Percentiles rank a stretch among this genome's conserved stretches.
Evolutionary conservation across 164 flowering plant species (phyloP).

Genomic region (Aristolochia fimbriata): DNA sequence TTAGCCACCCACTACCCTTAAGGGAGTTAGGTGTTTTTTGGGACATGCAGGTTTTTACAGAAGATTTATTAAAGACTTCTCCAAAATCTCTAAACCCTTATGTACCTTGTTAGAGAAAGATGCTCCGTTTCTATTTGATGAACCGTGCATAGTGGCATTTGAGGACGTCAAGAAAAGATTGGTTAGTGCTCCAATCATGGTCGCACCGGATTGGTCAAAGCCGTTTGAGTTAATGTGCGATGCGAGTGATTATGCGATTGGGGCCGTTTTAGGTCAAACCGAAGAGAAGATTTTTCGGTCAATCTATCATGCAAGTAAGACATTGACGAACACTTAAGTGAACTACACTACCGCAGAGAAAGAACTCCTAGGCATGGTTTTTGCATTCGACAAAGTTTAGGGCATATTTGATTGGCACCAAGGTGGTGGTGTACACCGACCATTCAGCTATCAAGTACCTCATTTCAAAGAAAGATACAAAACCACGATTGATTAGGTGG

Average conservation of each 20-base stretch:
- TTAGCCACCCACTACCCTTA: too few species aligned
- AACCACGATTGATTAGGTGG: background rate
- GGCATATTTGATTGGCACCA: background rate
- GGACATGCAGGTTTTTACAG: too few species aligned
- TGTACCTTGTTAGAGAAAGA: too few species aligned
- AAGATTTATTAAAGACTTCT: too few species aligned
- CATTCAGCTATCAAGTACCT: too few species aligned
- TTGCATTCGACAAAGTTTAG: background rate
- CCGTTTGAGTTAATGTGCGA: background rate
- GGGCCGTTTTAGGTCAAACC: background rate
- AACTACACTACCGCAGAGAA: constrained; percentile 1
- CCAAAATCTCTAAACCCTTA: too few species aligned
- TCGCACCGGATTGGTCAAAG: background rate
- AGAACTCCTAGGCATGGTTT: background rate
- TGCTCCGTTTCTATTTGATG: too few species aligned
- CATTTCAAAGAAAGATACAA: background rate
- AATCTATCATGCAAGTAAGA: background rate
- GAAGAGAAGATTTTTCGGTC: background rate
- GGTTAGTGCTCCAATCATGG: background rate
- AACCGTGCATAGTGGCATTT: background rate
- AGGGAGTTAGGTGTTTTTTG: too few species aligned
- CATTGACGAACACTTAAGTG: background rate
- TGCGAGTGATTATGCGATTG: background rate
- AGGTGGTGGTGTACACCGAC: background rate
- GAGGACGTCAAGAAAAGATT: background rate